Percentiles rank a stretch among this genome's conserved stretches.
phyloP scores from a whole-genome alignment of 2,329 filamentous ascomycete species.

The Zymoseptoria pseudotritici region DNA sequence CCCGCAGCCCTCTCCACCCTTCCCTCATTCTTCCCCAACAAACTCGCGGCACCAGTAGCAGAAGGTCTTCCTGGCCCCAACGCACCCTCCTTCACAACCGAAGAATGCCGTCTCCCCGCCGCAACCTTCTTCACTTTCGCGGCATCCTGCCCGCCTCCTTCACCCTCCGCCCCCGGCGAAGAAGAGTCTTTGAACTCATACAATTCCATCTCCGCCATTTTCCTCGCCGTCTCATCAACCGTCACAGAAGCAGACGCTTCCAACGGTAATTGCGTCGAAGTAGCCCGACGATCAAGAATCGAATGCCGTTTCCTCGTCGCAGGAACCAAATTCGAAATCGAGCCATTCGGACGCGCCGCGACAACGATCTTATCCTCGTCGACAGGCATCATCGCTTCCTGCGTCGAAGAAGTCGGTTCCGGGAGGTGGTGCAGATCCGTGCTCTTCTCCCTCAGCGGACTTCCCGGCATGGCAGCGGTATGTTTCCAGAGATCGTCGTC shows the following conservation, averaged over 20 bases:
- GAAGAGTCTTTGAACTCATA: conserved; percentile 30
- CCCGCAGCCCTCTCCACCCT: conserved; percentile 30
- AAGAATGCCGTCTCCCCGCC: conserved; percentile 1
- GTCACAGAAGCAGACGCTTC: conserved; percentile 1
- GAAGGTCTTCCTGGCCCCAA: background rate
- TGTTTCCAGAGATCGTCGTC: conserved; percentile 20
- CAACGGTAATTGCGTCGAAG: background rate
- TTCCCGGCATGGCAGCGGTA: conserved; percentile 7
- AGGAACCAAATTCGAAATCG: background rate
- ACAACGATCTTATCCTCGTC: background rate
- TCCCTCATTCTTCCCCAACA: background rate
- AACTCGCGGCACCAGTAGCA: background rate
- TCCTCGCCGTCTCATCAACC: conserved; percentile 17
- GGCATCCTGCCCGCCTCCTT: background rate
- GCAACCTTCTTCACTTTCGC: conserved; percentile 3
- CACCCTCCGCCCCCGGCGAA: conserved; percentile 11
- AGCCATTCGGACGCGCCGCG: background rate
- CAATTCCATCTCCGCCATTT: conserved; percentile 25
- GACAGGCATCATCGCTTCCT: background rate
- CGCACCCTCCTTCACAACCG: background rate
- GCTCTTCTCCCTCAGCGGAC: conserved; percentile 17
- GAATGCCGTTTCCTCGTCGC: background rate
- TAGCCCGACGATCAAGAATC: background rate
- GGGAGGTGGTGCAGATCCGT: background rate
- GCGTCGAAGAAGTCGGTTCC: background rate